Evolutionary conservation across 768 basidiomycete species (phyloP).

Genomic region (Leucosporidium yakuticum): DNA sequence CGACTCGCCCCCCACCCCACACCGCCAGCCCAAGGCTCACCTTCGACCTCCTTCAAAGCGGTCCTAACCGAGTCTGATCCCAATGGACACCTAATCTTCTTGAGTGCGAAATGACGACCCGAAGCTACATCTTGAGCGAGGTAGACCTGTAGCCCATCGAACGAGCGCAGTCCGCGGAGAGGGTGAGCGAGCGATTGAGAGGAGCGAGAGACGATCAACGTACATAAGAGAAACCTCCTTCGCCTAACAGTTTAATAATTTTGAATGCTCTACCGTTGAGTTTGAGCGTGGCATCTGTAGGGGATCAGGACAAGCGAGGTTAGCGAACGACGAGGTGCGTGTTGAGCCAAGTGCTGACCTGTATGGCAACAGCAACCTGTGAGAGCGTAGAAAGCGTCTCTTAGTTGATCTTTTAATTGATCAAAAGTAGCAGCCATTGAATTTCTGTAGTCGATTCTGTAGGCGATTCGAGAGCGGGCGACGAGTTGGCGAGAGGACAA

Average conservation of each 20-base stretch:
- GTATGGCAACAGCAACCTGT: conserved; percentile 63
- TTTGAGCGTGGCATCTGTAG: conserved; percentile 74
- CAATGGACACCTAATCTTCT: conserved; percentile 91
- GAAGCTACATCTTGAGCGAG: conserved; percentile 42
- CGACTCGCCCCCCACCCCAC: not conserved
- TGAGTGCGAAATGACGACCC: conserved; percentile 86
- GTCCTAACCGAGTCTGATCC: conserved; percentile 68
- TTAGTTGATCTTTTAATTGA: conserved; percentile 54
- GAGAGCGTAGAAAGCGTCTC: conserved; percentile 74
- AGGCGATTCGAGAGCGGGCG: too few relatives aligned
- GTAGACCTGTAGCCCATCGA: conserved; percentile 9
- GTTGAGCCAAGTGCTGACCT: conserved; percentile 40
- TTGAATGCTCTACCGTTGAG: conserved; percentile 90
- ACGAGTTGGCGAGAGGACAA: too few relatives aligned
- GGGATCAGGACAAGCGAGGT: too few relatives aligned
- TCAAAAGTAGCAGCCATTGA: too few relatives aligned
- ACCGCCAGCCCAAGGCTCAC: not conserved
- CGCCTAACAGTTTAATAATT: conserved; percentile 85
- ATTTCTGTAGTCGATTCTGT: too few relatives aligned
- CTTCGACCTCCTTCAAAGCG: conserved; percentile 54
- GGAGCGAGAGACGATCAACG: conserved; percentile 54
- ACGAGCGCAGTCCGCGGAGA: not conserved
- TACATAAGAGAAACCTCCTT: conserved; percentile 91
- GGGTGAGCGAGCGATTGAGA: not conserved
- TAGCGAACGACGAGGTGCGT: conserved; percentile 41